Percentiles rank a stretch among this genome's conserved stretches.
Conservation (phyloP, 1,139 yeast species). For the Meyerozyma carpophila region DNA sequence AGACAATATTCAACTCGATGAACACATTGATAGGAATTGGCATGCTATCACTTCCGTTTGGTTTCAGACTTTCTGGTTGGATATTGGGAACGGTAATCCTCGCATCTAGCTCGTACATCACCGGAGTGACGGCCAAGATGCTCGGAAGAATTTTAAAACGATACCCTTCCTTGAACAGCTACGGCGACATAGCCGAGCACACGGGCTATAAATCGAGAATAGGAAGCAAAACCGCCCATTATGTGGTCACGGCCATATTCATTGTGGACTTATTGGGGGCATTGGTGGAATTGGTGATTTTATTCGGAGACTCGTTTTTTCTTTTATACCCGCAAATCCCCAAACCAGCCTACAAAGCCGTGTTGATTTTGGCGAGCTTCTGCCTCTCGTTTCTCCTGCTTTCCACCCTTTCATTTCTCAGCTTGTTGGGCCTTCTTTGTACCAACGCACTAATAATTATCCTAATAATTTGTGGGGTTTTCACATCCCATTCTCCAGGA, state of each 20-base stretch:
- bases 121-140: slow-evolving; percentile 63
- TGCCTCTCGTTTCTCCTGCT: slow-evolving; percentile 71
- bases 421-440: slow-evolving; percentile 69
- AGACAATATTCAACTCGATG: slow-evolving; percentile 82
- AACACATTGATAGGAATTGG: slow-evolving; percentile 87
- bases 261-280: slow-evolving; percentile 77
- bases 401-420: slow-evolving; percentile 62
- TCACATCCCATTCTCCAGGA: slow-evolving; percentile 54
- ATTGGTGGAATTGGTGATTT: slow-evolving; percentile 65
- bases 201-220: slow-evolving; percentile 9
- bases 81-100: slow-evolving; percentile 55
- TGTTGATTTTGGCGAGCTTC: slow-evolving; percentile 44
- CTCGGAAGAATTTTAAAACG: slow-evolving; percentile 29
- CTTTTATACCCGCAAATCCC: slow-evolving; percentile 56
- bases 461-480: slow-evolving; percentile 59
- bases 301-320: slow-evolving; percentile 80
- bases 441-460: slow-evolving; percentile 59
- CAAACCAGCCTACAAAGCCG: slow-evolving; percentile 43
- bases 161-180: slow-evolving; percentile 32
- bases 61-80: slow-evolving; percentile 79
- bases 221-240: slow-evolving; percentile 43
- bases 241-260: slow-evolving; percentile 65
- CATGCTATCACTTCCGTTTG: slow-evolving; percentile 76
- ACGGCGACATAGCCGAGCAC: slow-evolving; percentile 42
- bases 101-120: slow-evolving; percentile 51